A percentile compares a stretch with the other conserved stretches of the same genome.
Conservation (phyloP, 345 rosid species). For the Adansonia digitata region DNA sequence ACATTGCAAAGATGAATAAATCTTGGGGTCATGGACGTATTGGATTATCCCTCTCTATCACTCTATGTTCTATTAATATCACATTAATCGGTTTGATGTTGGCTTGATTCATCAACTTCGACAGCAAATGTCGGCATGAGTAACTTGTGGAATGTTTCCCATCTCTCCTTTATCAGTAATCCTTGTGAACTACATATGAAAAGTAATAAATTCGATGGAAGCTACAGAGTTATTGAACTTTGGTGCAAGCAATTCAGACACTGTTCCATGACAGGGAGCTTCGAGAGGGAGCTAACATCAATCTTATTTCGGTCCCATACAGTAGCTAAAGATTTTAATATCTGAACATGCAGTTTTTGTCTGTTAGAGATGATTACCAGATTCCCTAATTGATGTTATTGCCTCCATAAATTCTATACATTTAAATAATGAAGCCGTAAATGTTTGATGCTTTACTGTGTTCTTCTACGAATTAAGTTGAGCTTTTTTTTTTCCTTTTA, state of each 20-base stretch:
- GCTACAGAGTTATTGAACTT: background rate
- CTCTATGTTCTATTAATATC: background rate
- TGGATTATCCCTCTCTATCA: background rate
- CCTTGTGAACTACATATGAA: background rate
- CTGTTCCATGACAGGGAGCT: background rate
- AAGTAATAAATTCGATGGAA: background rate
- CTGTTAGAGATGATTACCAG: background rate
- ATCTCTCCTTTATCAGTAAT: background rate
- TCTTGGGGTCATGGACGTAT: background rate
- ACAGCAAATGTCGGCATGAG: slow-evolving; percentile 4
- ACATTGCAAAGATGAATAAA: background rate
- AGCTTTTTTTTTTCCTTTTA: too few species aligned
- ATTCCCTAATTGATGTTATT: background rate
- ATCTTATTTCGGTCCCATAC: background rate
- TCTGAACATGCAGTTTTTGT: background rate
- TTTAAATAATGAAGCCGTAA: too few species aligned
- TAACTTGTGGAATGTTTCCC: background rate
- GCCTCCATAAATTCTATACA: background rate
- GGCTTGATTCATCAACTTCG: background rate
- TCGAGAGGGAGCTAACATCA: background rate
- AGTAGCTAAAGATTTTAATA: slow-evolving; percentile 1
- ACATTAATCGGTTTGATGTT: background rate
- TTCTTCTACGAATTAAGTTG: too few species aligned
- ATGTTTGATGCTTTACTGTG: too few species aligned
- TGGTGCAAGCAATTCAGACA: background rate